Evolutionary conservation across 768 basidiomycete species (phyloP), one percentile per base, ranked within the genome.

Genomic region (Tylopilus sp.): DNA sequence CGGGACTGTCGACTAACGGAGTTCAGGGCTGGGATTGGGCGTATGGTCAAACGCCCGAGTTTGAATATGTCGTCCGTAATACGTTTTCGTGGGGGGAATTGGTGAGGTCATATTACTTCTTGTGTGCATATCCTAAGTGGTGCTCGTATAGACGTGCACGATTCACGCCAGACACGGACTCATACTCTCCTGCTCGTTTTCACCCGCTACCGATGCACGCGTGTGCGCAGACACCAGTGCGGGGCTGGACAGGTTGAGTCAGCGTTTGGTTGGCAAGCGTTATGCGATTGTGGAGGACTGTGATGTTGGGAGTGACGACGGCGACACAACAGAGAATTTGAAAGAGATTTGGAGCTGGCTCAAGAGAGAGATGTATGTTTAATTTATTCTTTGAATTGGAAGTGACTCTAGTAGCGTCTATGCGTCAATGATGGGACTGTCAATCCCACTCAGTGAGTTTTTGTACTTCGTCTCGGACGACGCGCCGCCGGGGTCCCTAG

Each of bases 11-110:
- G 12, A 15, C n/a, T 44, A 21, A 58, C 39, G 28, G 0, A 11
- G 17, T 43, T 20, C 59, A 95, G 94, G 85, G 79, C 30, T 98
- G 97, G 97, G 79, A 91, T 20, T 98, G 95, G 93, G 74, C 79
- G 13, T 97, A 83, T 61, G 95, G 95, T 0, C 90, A 95, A 63
- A 95, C 95, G 0, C 94, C 95, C 38, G 89, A 95, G 63, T 98
- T 99, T 65, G 86, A 82, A 7, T 88, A 91, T 61, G 73, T 73
- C 3, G 40, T 80, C 12, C 46, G 59, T 4, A 62, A 64, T 22
- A 50, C 64, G n/a, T 84, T 85, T 54, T 41, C 61, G 4, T 82
- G 82, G 81, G 83, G 80, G 10, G 61, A 68, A 28, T 67, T 77
- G 23, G 82, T 82, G 57, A 55, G 61, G 6, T 26, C 4, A 10